Base-by-base conservation (phyloP, 257 asterid species). In the Craterostigma plantagineum region DNA sequence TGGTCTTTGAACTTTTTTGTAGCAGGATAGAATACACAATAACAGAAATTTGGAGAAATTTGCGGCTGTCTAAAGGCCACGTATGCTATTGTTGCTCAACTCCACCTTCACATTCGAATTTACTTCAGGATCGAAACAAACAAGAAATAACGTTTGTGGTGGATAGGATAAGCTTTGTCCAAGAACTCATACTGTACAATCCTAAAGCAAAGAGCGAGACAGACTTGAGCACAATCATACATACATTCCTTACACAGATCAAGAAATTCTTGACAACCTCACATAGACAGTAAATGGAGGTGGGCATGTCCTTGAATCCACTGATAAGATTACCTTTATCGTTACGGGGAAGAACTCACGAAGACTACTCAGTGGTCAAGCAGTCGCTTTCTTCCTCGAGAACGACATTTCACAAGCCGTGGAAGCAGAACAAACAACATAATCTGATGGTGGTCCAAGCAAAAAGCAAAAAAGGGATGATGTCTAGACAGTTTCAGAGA, bases 401-500 rank as follows among this genome's bases (percentile, higher is more conserved):
- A 52, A 58, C 49, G 17, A 10, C 51, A 1, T 9, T 53, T 46
- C 55, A 48, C 38, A 57, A 60, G 41, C 48, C 57, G 33, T 34
- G n/a, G 13, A 48, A 23, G 54, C 64, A 50, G 11, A 11, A 58
- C 17, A 44, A 46, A 15, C 46, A 41, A 4, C 34, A 18, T 4
- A 51, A 9, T 12, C 33, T 49, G 37, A 16, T 76, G 61, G 72
- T 77, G 9, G 76, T 90, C 44, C 77, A 74, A 63, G 95, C 95
- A 0, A 90, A 83, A 45, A 77, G 95, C 34, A 90, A 69, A 72
- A 83, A 77, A 71, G 99, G 94, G 46, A 79, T 79, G 90, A 85
- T 77, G 13, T 68, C 79, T 4, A 65, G 76, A 35, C 92, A 72
- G 34, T 90, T 35, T 63, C 91, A 77, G 59, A 69, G 91, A n/a